Conservation (phyloP, 257 asterid genomes). For the Mentha longifolia region DNA sequence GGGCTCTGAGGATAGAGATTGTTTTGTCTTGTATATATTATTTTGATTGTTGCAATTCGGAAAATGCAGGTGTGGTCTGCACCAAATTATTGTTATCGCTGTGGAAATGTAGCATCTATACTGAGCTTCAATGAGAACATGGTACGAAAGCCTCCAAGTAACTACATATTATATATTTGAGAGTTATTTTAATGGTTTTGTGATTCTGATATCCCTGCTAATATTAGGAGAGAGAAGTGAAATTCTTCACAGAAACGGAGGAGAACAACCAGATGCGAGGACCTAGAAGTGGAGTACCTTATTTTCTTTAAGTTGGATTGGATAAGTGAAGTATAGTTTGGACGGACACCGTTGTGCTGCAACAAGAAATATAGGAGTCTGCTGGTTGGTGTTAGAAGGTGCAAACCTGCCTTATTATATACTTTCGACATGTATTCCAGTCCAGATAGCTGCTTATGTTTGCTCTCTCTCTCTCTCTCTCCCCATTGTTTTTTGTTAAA, state of each 20-base stretch:
- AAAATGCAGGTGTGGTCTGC: slow-evolving; percentile 96
- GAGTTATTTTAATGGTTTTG: background rate
- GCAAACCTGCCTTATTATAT: slow-evolving; percentile 3
- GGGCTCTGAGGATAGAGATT: slow-evolving; percentile 8
- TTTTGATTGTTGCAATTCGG: slow-evolving; percentile 29
- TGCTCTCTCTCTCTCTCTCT: slow-evolving; percentile 12
- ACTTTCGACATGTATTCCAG: slow-evolving; percentile 37
- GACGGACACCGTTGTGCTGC: background rate
- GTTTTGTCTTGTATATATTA: background rate
- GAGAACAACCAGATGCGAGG: slow-evolving; percentile 99
- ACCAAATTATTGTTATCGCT: slow-evolving; percentile 96
- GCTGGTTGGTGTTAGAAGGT: background rate
- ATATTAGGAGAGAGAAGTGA: slow-evolving; percentile 89
- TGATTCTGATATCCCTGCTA: background rate
- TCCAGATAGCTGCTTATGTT: slow-evolving; percentile 39
- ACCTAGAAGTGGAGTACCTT: slow-evolving; percentile 98
- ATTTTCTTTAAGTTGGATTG: slow-evolving; percentile 62
- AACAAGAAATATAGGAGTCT: slow-evolving; percentile 13
- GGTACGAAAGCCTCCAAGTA: slow-evolving; percentile 48
- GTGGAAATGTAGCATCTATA: slow-evolving; percentile 98
- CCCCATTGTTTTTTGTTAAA: background rate
- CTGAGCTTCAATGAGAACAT: slow-evolving; percentile 96
- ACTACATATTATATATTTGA: background rate
- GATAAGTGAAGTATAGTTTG: slow-evolving; percentile 4
- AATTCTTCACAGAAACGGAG: slow-evolving; percentile 97